Conservation (phyloP, 1,284 basidiomycete genomes). For the Ustilago tritici region DNA sequence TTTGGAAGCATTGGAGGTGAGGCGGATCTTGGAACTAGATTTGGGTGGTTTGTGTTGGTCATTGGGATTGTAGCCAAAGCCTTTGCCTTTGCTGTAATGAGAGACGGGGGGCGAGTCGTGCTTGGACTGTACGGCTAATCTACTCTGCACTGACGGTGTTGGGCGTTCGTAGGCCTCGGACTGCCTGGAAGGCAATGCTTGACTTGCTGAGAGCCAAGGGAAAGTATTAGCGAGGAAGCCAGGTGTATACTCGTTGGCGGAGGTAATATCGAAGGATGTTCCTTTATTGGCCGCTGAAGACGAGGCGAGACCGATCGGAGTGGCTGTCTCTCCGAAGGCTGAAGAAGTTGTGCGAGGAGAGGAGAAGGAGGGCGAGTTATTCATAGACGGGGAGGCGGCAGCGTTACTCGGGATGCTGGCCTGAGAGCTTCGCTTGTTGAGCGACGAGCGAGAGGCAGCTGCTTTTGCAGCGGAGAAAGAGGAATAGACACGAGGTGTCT, state of each 20-base stretch:
- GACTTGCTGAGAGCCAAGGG: constrained; percentile 34
- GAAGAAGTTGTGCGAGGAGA: constrained; percentile 29
- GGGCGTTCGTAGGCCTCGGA: constrained; percentile 6
- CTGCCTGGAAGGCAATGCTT: constrained; percentile 16
- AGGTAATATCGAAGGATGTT: constrained; percentile 22
- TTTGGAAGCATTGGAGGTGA: constrained; percentile 8
- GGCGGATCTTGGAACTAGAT: constrained; percentile 22
- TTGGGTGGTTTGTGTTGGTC: constrained; percentile 24
- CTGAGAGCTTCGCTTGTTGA: constrained; percentile 34
- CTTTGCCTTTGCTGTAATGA: constrained; percentile 45
- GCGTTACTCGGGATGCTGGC: constrained; percentile 21
- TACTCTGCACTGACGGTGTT: constrained; percentile 9
- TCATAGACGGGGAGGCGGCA: constrained; percentile 23
- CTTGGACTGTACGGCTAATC: background rate
- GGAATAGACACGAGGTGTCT: constrained; percentile 33
- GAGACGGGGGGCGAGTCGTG: constrained; percentile 35
- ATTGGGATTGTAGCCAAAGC: constrained; percentile 43
- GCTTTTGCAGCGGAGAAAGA: constrained; percentile 46
- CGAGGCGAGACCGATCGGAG: constrained; percentile 5
- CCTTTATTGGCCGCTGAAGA: constrained; percentile 16
- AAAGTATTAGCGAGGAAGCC: constrained; percentile 35
- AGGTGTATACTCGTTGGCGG: constrained; percentile 40
- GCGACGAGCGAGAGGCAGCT: constrained; percentile 46
- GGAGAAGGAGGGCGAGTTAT: constrained; percentile 28
- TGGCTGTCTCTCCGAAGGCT: constrained; percentile 4